Evolutionary conservation across 1,284 basidiomycete genomes (phyloP).

Genomic region (Marasmius fiardii): DNA sequence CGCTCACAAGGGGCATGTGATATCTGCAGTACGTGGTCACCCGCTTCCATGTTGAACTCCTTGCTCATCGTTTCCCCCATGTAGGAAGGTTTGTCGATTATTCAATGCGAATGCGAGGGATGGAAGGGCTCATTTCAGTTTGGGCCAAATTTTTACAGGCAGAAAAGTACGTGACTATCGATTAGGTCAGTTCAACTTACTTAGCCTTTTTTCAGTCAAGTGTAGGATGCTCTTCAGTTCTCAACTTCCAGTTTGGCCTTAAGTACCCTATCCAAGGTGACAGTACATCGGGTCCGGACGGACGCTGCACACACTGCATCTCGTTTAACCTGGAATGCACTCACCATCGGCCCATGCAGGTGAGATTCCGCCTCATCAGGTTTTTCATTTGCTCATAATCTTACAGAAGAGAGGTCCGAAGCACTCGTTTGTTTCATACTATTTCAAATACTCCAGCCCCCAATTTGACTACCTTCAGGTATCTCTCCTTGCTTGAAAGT

Average conservation of each 20-base stretch:
- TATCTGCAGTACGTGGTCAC: neutral
- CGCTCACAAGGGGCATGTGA: neutral
- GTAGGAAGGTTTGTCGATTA: neutral
- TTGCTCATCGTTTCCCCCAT: neutral
- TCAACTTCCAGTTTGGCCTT: neutral
- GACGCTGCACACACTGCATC: neutral
- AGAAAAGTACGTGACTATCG: neutral
- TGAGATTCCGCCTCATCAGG: neutral
- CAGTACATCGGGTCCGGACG: neutral
- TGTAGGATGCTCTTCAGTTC: neutral
- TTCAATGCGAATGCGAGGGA: neutral
- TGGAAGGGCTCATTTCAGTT: neutral
- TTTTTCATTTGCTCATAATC: neutral
- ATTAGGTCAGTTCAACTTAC: neutral
- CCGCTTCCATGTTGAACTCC: neutral
- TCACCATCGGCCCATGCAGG: neutral
- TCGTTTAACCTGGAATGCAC: neutral
- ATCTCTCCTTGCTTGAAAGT: neutral
- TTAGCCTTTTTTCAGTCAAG: neutral
- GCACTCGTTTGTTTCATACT: neutral
- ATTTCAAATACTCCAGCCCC: neutral
- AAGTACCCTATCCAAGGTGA: neutral
- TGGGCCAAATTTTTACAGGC: neutral
- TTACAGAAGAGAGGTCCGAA: neutral
- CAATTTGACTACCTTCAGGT: neutral